Evolutionary conservation across 495 filamentous ascomycete genomes (phyloP).

Genomic region (Xylaria palmicola): DNA sequence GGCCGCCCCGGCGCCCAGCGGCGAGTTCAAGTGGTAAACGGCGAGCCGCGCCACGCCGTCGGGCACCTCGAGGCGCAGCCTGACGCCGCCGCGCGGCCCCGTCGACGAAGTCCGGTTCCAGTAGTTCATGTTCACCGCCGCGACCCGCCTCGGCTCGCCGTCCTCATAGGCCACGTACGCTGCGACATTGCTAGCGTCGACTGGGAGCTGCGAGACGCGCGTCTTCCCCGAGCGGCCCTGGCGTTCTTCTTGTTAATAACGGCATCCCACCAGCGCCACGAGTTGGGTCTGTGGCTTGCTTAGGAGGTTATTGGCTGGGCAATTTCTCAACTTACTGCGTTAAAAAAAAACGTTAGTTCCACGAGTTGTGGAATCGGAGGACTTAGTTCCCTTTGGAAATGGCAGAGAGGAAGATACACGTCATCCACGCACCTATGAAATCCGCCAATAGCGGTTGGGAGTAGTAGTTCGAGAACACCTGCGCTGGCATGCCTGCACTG

Average conservation of each 20-base stretch:
- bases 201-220: slow-evolving; percentile 21
- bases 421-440: slow-evolving; percentile 27
- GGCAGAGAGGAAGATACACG: too few species aligned
- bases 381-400: too few species aligned
- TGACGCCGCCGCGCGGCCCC: slow-evolving; percentile 19
- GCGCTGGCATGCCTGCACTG: slow-evolving; percentile 22
- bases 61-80: slow-evolving; percentile 17
- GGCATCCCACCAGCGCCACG: not conserved
- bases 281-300: not conserved
- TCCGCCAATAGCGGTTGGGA: slow-evolving; percentile 33
- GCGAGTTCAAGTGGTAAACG: slow-evolving; percentile 28
- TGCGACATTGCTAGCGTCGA: slow-evolving; percentile 18
- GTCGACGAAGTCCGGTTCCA: slow-evolving; percentile 31
- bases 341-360: not conserved
- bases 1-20: slow-evolving; percentile 23
- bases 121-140: slow-evolving; percentile 28
- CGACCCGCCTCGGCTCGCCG: slow-evolving; percentile 21
- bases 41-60: slow-evolving; percentile 9
- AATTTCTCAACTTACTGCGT: not conserved
- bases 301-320: not conserved
- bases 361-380: too few species aligned
- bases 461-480: slow-evolving; percentile 33
- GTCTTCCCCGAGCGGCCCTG: slow-evolving; percentile 24
- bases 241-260: not conserved
- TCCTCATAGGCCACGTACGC: slow-evolving; percentile 29